Conservation (phyloP, 208 protist species). For the Trypanosoma congolense region DNA sequence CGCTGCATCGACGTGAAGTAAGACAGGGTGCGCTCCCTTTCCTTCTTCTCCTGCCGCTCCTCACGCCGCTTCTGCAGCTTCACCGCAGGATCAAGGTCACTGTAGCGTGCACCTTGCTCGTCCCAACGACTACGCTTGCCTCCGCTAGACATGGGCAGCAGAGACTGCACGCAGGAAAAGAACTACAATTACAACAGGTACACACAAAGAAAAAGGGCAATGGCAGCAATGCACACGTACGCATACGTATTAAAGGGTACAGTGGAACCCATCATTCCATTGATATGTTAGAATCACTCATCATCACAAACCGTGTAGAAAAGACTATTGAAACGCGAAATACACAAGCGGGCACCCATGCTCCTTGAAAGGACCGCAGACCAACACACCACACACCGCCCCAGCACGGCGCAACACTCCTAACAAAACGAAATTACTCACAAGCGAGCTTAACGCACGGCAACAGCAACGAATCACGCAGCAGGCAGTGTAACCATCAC, state of each 20-base stretch:
- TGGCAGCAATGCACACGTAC: background rate
- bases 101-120: constrained; percentile 46
- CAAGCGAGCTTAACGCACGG: too few relatives aligned
- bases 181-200: background rate
- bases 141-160: constrained; percentile 3
- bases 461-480: too few relatives aligned
- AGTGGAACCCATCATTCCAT: too few relatives aligned
- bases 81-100: constrained; percentile 57
- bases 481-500: background rate
- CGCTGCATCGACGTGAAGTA: constrained; percentile 84
- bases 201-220: background rate
- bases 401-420: too few relatives aligned
- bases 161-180: background rate
- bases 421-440: too few relatives aligned
- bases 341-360: too few relatives aligned
- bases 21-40: constrained; percentile 70
- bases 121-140: background rate
- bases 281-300: too few relatives aligned
- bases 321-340: too few relatives aligned
- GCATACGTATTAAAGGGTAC: too few relatives aligned
- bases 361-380: too few relatives aligned
- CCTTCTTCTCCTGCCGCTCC: constrained; percentile 85
- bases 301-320: too few relatives aligned
- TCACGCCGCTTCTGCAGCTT: constrained; percentile 60
- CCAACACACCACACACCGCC: too few relatives aligned